Percentiles rank a stretch among this genome's conserved stretches.
phyloP scores from a whole-genome alignment of 73 alveolate genomes.

The Vitrella brassicaformis region DNA sequence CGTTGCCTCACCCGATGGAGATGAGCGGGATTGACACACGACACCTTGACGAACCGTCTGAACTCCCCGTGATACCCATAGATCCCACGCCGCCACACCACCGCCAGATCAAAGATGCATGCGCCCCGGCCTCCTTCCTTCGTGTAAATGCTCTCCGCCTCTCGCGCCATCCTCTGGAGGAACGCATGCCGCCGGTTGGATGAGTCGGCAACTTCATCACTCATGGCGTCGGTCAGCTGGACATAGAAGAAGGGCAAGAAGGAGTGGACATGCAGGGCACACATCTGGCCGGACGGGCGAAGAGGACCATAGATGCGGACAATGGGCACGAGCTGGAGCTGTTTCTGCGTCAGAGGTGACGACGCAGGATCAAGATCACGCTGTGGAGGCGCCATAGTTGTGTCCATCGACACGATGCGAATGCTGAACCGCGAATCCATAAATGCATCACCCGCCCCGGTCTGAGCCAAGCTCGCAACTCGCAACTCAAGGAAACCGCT shows the following conservation, averaged over 20 bases:
- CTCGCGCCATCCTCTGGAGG: background rate
- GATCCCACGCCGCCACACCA: background rate
- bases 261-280: background rate
- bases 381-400: background rate
- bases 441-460: too few relatives aligned
- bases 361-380: background rate
- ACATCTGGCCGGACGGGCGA: background rate
- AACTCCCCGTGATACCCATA: background rate
- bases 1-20: too few relatives aligned
- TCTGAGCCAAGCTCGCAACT: too few relatives aligned
- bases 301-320: background rate
- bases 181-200: background rate
- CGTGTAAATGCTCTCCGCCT: background rate
- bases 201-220: background rate
- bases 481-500: too few relatives aligned
- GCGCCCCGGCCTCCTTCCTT: background rate
- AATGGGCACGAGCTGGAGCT: background rate
- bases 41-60: background rate
- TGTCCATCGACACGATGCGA: too few relatives aligned
- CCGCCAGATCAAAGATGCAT: background rate
- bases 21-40: background rate
- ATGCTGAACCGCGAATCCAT: too few relatives aligned
- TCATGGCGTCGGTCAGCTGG: background rate
- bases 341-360: background rate
- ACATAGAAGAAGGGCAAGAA: background rate